phyloP scores from a whole-genome alignment of 2,329 filamentous ascomycete genomes.

The Rutstroemia sydowiana region DNA sequence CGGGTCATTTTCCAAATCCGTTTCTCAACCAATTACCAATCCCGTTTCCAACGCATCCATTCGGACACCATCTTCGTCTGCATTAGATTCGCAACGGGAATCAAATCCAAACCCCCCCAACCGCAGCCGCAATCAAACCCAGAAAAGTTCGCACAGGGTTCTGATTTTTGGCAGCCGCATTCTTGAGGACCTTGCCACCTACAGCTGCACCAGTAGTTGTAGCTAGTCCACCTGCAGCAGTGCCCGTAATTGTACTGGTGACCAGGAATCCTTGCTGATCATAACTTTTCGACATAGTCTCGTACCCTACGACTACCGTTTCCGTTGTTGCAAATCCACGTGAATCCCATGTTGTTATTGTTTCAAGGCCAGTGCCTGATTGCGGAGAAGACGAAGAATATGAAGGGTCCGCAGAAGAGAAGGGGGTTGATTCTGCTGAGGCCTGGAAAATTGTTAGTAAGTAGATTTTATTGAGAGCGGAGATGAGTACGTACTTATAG shows the following conservation, averaged over 20 bases:
- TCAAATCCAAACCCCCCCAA: neutral
- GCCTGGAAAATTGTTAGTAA: constrained; percentile 26
- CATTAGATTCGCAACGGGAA: neutral
- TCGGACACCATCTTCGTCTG: neutral
- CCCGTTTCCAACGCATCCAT: neutral
- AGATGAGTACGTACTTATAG: constrained; percentile 50
- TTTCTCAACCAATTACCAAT: neutral
- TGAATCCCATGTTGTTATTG: constrained; percentile 39
- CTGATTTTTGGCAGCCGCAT: constrained; percentile 14
- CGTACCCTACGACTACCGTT: constrained; percentile 32
- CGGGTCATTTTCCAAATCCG: neutral
- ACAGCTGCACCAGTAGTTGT: constrained; percentile 12
- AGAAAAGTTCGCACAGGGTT: constrained; percentile 6
- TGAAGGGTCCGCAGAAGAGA: constrained; percentile 41
- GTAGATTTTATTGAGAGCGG: constrained; percentile 4
- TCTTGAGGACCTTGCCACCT: constrained; percentile 19
- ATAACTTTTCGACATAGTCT: constrained; percentile 35
- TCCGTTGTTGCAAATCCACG: constrained; percentile 42
- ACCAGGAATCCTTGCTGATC: constrained; percentile 39
- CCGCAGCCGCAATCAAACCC: neutral
- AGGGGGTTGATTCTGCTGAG: constrained; percentile 43
- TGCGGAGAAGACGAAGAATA: constrained; percentile 37
- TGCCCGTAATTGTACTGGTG: constrained; percentile 17
- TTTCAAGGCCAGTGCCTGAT: constrained; percentile 25
- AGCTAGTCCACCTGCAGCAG: constrained; percentile 11